These are phyloP conservation scores for Erythrophleum ivorense DNA, from an alignment of 331 rosid species.

Conservation along the genomic window DNA sequence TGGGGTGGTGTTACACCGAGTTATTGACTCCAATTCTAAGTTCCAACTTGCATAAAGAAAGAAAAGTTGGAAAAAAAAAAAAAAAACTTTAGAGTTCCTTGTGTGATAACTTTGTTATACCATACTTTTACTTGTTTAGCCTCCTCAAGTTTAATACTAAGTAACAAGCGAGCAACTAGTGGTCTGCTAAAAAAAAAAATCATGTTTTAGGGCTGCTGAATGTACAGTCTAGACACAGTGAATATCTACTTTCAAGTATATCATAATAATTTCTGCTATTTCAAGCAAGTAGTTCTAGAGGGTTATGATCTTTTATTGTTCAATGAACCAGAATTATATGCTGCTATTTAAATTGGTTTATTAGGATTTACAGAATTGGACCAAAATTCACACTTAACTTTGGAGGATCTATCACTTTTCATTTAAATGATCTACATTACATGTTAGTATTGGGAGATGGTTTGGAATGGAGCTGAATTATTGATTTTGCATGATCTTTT, in stretches of 20 bases:
- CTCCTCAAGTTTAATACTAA: not conserved
- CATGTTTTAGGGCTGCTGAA: slow-evolving; percentile 9
- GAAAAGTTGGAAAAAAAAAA: not conserved
- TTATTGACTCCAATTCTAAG: not conserved
- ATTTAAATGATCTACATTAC: not conserved
- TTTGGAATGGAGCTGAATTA: not conserved
- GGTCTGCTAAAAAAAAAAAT: not conserved
- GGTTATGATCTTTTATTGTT: not conserved
- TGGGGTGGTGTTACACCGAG: not conserved
- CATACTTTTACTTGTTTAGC: not conserved
- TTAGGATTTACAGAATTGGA: slow-evolving; percentile 17
- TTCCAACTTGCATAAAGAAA: not conserved
- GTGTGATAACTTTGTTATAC: not conserved
- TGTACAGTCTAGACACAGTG: not conserved
- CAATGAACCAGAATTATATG: not conserved
- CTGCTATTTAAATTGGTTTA: slow-evolving; percentile 23
- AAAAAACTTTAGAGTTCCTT: not conserved
- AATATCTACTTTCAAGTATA: not conserved
- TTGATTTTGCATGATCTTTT: slow-evolving; percentile 31
- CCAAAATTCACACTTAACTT: not conserved
- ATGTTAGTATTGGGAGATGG: slow-evolving; percentile 9
- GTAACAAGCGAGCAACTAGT: not conserved
- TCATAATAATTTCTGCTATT: slow-evolving; percentile 8
- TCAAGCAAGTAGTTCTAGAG: not conserved
- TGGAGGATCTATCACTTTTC: slow-evolving; percentile 1